Conservation (phyloP, 305 asterid genomes). For the Fraxinus paxiana region DNA sequence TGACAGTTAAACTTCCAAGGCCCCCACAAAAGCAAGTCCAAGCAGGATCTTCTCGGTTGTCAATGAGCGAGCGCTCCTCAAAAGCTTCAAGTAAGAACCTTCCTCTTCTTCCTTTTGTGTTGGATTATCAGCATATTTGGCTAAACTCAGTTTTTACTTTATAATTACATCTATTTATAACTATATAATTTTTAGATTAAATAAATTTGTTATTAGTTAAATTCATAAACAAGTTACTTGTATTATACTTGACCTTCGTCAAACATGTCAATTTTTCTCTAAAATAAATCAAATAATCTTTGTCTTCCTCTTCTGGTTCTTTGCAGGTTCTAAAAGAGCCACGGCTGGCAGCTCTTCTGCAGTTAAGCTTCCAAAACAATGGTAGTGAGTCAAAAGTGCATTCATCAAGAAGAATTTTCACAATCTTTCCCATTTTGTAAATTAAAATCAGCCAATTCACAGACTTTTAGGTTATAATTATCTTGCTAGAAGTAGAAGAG, state of each 20-base stretch:
- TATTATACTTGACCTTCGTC: not conserved
- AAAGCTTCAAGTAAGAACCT: conserved; percentile 51
- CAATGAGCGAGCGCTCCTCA: conserved; percentile 54
- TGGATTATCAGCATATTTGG: not conserved
- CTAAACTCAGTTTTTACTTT: not conserved
- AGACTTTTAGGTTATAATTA: conserved; percentile 34
- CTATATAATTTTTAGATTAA: not conserved
- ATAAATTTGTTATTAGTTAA: not conserved
- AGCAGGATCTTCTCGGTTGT: conserved; percentile 45
- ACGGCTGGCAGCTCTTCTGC: conserved; percentile 50
- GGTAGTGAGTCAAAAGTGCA: conserved; percentile 40
- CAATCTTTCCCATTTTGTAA: conserved; percentile 17
- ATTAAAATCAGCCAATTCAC: conserved; percentile 20
- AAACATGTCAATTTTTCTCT: conserved; percentile 6
- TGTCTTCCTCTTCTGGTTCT: conserved; percentile 16
- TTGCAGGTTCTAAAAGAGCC: conserved; percentile 50
- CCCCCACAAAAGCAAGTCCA: conserved; percentile 51
- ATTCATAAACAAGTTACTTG: not conserved
- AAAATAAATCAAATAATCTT: not conserved
- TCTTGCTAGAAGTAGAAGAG: conserved; percentile 16
- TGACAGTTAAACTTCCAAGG: conserved; percentile 51
- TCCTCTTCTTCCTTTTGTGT: not conserved
- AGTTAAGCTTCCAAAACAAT: conserved; percentile 40
- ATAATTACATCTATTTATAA: not conserved
- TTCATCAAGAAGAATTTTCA: not conserved